Evolutionary conservation across 129 eudicot genomes (phyloP), one percentile per base, ranked within the genome.

Genomic region (Centella asiatica): DNA sequence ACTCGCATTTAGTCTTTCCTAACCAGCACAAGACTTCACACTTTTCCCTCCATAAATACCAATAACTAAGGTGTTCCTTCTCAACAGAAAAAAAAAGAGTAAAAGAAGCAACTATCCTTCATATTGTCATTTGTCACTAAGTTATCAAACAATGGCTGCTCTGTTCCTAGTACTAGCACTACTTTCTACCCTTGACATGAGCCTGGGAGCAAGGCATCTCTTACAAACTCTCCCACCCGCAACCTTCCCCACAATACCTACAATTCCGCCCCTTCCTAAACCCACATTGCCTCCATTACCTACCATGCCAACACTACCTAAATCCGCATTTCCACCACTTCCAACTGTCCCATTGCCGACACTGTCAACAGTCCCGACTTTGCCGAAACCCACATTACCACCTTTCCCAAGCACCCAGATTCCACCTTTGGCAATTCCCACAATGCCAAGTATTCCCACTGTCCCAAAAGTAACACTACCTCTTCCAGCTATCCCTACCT

Each of bases 41-140:
- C n/a, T 53, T 44, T 46, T 5, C 23, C 37, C 34, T 8, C 56
- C 32, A 64, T 64, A 64, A 64, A 64, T 64, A 64, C 45, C 45
- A 57, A 19, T 19, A 18, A 6, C 5, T 10, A 40, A 27, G 34
- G 6, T 44, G 13, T 39, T 22, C 2, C 27, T 24, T 27, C 66
- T 55, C 66, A 44, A 62, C 40, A 39, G 29, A 39, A 24, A 0
- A 42, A 6, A 37, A 32, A 2, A 33, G 0, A 9, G 24, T 39
- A 8, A 60, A 22, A 25, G 6, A 36, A 13, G 9, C 34, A 54
- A 54, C 60, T 27, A 28, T 25, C 6, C 46, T 1, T 34, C 39
- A 4, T 9, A 34, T 9, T 34, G n/a, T n/a, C n/a, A n/a, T n/a
- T n/a, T n/a, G n/a, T n/a, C n/a, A n/a, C n/a, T n/a, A n/a, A n/a